These are phyloP conservation scores for Leucocoprinus leucothites DNA, from an alignment of 768 basidiomycete genomes.

Conservation along the genomic window DNA sequence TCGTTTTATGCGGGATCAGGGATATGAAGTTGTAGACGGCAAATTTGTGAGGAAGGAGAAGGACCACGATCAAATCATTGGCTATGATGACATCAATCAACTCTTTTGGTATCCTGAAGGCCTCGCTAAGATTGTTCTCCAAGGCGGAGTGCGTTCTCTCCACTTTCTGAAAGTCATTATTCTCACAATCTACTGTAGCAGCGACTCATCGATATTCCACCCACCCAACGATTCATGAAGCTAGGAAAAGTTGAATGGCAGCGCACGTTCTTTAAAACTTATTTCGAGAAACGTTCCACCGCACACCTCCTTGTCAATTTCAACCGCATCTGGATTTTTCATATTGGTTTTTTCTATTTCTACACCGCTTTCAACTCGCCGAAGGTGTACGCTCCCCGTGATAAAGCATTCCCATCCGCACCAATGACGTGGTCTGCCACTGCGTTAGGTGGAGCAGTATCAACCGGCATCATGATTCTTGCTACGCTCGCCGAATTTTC, in stretches of 20 bases:
- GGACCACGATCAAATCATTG: conserved; percentile 94
- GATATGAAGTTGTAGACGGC: conserved; percentile 92
- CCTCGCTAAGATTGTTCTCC: conserved; percentile 85
- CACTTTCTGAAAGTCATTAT: conserved; percentile 1
- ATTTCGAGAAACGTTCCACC: conserved; percentile 91
- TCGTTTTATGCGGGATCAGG: conserved; percentile 94
- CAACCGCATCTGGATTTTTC: conserved; percentile 98
- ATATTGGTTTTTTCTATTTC: conserved; percentile 92
- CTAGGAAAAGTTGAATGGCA: conserved; percentile 93
- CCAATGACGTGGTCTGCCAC: conserved; percentile 95
- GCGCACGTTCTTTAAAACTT: conserved; percentile 97
- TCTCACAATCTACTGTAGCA: conserved; percentile 44
- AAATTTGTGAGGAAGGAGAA: conserved; percentile 93
- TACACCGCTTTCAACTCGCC: conserved; percentile 98
- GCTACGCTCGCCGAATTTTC: conserved; percentile 94
- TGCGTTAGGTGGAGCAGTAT: conserved; percentile 94
- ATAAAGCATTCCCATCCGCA: conserved; percentile 65
- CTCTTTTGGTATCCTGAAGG: conserved; percentile 99
- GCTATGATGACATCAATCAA: conserved; percentile 99
- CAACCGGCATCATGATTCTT: conserved; percentile 89
- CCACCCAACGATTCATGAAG: conserved; percentile 91
- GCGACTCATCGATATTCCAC: conserved; percentile 87
- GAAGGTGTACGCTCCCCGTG: conserved; percentile 76
- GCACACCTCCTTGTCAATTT: conserved; percentile 97
- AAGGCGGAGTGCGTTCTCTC: conserved; percentile 65